A percentile compares a stretch with the other conserved stretches of the same genome.
These are phyloP conservation scores for Aspergillus funiculosus DNA, from an alignment of 495 filamentous ascomycete genomes.

Conservation along the genomic window DNA sequence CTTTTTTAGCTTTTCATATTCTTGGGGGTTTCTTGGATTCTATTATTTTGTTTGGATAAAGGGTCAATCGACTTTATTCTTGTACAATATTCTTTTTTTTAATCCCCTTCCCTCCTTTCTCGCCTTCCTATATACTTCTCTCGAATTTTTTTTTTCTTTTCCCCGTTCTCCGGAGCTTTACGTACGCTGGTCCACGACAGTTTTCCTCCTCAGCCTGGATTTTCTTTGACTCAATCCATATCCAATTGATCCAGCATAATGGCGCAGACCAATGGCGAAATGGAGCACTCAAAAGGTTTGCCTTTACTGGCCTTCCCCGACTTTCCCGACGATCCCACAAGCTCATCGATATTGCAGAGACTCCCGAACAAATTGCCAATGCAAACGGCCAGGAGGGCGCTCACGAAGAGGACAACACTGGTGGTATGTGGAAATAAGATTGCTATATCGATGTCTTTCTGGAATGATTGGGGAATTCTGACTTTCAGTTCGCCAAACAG, in stretches of 20 bases:
- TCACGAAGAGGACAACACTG: constrained; percentile 37
- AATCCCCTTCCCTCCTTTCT: constrained; percentile 24
- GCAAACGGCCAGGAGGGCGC: constrained; percentile 30
- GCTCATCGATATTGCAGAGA: constrained; percentile 30
- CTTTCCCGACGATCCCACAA: not conserved
- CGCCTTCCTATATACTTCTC: constrained; percentile 18
- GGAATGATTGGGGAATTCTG: too few relatives aligned
- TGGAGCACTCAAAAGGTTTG: constrained; percentile 42
- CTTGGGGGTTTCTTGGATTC: constrained; percentile 38
- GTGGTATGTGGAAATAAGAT: constrained; percentile 31
- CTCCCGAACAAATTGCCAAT: constrained; percentile 34
- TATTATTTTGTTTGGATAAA: constrained; percentile 23
- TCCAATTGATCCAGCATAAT: constrained; percentile 28
- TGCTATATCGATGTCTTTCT: too few relatives aligned
- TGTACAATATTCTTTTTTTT: constrained; percentile 33
- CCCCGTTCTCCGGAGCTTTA: constrained; percentile 11
- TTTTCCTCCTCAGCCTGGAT: constrained; percentile 14
- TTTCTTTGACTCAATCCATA: constrained; percentile 13
- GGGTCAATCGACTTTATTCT: constrained; percentile 38
- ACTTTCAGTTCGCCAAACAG: constrained; percentile 22
- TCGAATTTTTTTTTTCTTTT: constrained; percentile 21
- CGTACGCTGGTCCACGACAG: constrained; percentile 18
- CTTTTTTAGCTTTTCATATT: constrained; percentile 26
- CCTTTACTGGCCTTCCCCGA: constrained; percentile 6
- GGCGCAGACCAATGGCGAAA: constrained; percentile 40